Evolutionary conservation across 75 land plant species (phyloP), one percentile per base, ranked within the genome.

Genomic region (Cunninghamia lanceolata): DNA sequence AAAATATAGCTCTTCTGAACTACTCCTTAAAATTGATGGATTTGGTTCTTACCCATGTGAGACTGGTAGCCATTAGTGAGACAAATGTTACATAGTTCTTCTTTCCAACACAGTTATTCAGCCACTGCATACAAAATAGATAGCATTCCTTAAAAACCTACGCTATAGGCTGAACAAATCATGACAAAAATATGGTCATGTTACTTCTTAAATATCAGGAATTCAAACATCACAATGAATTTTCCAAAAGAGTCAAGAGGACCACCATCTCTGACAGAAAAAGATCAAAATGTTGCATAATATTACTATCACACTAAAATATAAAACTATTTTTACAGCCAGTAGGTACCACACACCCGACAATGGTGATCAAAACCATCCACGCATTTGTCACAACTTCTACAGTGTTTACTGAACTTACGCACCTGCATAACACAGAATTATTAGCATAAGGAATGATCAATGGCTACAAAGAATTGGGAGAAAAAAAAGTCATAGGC

Each of bases 361-460:
- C 99, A 98, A 87, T 98, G 99, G 89, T 96, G 99, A 88, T 98
- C 99, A 90, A 98, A 98, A 2, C 97, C 97, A 91, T 98, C 99
- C 84, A 96, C 99, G 89, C 99, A 98, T 87, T 98, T 98, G 89
- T 96, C 99, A 89, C 99, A 98, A 83, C 94, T 96, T 86, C 97
- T 89, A 87, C 99, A 98, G 85, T 98, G 99, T 86, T 98, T 98
- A 91, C 99, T 98, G 86, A 92, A 94, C 86, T 94, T 98, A 30
- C 94, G 96, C 32, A 96, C 99, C 99, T 98, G 90, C 83, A 88
- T 46, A 39, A 46, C 66, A 77, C 52, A 52, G 14, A 78, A 54
- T 42, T 28, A 17, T 13, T 32, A 35, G 28, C 53, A 85, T 40
- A 85, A 17, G 6, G 6, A 34, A 39, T 15, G 11, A 28, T 9